Evolutionary conservation across 1,284 basidiomycete species (phyloP).

Genomic region (Inonotus obliquus): DNA sequence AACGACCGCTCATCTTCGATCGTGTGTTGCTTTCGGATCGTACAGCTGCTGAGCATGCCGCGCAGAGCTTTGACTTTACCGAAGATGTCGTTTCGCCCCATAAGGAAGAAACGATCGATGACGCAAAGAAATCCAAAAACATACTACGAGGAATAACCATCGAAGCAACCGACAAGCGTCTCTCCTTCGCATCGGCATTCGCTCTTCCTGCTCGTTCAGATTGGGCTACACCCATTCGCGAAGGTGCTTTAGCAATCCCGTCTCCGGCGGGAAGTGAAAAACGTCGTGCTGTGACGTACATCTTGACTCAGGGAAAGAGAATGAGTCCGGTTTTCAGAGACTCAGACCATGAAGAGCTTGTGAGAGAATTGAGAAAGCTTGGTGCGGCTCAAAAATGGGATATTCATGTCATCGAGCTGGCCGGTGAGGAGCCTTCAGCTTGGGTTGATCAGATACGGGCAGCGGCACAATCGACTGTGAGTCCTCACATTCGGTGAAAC

Average conservation of each 20-base stretch:
- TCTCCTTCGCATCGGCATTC: constrained; percentile 18
- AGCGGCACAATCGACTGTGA: constrained; percentile 68
- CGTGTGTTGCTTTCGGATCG: constrained; percentile 75
- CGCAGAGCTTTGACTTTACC: constrained; percentile 26
- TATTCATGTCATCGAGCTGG: constrained; percentile 62
- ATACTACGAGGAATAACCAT: background rate
- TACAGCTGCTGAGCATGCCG: constrained; percentile 52
- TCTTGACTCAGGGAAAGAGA: constrained; percentile 57
- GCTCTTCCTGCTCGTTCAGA: constrained; percentile 14
- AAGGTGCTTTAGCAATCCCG: background rate
- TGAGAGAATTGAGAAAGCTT: constrained; percentile 48
- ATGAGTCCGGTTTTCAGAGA: constrained; percentile 38
- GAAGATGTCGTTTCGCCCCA: constrained; percentile 4
- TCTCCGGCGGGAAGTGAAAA: background rate
- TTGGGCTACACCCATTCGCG: constrained; percentile 14
- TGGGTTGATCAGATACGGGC: constrained; percentile 52
- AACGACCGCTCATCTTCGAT: constrained; percentile 67
- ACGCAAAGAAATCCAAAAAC: background rate
- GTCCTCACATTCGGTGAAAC: constrained; percentile 24
- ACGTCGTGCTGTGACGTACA: constrained; percentile 60
- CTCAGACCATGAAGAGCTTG: constrained; percentile 49
- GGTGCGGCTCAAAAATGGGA: constrained; percentile 56
- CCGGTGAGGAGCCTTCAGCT: constrained; percentile 34
- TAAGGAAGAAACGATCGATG: background rate
- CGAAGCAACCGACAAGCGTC: constrained; percentile 13